These are phyloP conservation scores for Geosmithia flava DNA, from an alignment of 2,329 filamentous ascomycete species.

Conservation along the genomic window DNA sequence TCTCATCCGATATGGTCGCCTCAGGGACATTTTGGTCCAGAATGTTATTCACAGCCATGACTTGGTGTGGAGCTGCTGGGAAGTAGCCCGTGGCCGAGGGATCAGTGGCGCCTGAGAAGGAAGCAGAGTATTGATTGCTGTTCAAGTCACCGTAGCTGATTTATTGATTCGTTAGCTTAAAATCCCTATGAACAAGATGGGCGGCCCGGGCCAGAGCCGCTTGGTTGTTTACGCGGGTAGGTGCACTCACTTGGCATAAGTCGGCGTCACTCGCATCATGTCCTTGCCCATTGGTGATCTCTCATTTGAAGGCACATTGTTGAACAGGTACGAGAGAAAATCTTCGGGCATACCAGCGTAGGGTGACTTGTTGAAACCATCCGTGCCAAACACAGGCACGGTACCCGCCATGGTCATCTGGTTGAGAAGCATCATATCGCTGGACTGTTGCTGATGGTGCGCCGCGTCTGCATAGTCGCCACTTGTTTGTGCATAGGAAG, in stretches of 20 bases:
- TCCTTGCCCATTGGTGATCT: constrained; percentile 24
- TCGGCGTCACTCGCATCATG: constrained; percentile 22
- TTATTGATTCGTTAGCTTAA: background rate
- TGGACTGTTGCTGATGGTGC: constrained; percentile 24
- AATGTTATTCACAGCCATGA: constrained; percentile 82
- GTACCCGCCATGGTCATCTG: constrained; percentile 53
- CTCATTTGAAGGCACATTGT: constrained; percentile 20
- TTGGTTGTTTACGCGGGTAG: too few species aligned
- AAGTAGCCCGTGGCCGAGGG: constrained; percentile 40
- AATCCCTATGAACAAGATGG: constrained; percentile 7
- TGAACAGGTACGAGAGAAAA: constrained; percentile 77
- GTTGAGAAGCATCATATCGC: constrained; percentile 48
- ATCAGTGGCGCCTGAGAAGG: constrained; percentile 33
- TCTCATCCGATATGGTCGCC: constrained; percentile 73
- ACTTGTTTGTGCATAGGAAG: constrained; percentile 22
- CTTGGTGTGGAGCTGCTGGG: constrained; percentile 54
- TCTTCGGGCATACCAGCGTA: constrained; percentile 76
- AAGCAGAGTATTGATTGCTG: constrained; percentile 24
- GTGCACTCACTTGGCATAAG: constrained; percentile 31
- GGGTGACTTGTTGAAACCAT: constrained; percentile 71
- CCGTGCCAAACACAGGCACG: constrained; percentile 78
- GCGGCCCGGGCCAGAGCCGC: background rate
- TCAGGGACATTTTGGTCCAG: constrained; percentile 72
- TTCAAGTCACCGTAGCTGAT: constrained; percentile 39
- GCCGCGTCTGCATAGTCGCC: constrained; percentile 32